Conservation (phyloP, 2,329 filamentous ascomycete species). For the Neoarthrinium moseri region DNA sequence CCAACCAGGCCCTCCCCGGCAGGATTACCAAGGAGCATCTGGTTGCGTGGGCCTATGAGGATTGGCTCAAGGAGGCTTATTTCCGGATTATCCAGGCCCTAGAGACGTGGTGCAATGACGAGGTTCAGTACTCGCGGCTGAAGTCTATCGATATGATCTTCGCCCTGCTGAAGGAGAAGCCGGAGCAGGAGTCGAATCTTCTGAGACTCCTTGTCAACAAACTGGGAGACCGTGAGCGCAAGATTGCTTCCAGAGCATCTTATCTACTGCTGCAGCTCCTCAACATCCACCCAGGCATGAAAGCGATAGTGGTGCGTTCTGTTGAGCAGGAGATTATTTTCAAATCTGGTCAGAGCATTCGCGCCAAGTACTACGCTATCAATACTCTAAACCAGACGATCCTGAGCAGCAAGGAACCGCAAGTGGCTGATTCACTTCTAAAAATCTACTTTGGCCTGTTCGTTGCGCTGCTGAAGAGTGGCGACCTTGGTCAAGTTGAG, state of each 20-base stretch:
- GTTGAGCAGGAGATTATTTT: slow-evolving; percentile 89
- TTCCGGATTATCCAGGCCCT: slow-evolving; percentile 91
- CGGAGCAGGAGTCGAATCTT: slow-evolving; percentile 94
- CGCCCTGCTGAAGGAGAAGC: slow-evolving; percentile 89
- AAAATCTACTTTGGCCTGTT: slow-evolving; percentile 94
- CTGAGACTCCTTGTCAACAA: slow-evolving; percentile 93
- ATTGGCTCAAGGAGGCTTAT: slow-evolving; percentile 91
- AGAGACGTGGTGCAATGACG: slow-evolving; percentile 90
- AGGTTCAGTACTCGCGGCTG: slow-evolving; percentile 89
- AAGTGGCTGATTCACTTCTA: slow-evolving; percentile 76
- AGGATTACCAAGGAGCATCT: slow-evolving; percentile 74
- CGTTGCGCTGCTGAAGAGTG: slow-evolving; percentile 72
- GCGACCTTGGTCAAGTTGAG: slow-evolving; percentile 38
- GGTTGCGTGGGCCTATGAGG: slow-evolving; percentile 87
- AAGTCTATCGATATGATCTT: slow-evolving; percentile 89
- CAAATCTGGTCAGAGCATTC: slow-evolving; percentile 79
- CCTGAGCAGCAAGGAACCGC: slow-evolving; percentile 78
- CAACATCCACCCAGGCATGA: slow-evolving; percentile 90
- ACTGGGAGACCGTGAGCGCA: slow-evolving; percentile 90
- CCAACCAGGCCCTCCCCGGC: slow-evolving; percentile 69
- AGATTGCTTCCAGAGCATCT: slow-evolving; percentile 90
- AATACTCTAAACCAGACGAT: slow-evolving; percentile 98
- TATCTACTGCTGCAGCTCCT: slow-evolving; percentile 92
- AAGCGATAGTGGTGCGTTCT: slow-evolving; percentile 76
- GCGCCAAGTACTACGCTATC: slow-evolving; percentile 92